Evolutionary conservation across 495 filamentous ascomycete genomes (phyloP), one percentile per base, ranked within the genome.

Genomic region (Glarea lozoyensis): DNA sequence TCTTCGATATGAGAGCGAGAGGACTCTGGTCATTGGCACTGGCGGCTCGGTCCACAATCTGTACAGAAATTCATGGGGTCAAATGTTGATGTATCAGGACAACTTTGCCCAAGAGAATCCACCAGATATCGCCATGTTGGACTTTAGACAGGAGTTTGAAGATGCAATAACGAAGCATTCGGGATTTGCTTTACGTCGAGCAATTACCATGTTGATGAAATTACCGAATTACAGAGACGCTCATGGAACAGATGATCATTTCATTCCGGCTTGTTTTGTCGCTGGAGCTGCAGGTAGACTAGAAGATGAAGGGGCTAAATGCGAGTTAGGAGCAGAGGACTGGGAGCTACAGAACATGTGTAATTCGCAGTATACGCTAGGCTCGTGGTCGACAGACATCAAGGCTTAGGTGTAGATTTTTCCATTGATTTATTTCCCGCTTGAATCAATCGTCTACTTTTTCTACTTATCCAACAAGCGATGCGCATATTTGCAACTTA

Each of bases 301-400:
- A 36, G 72, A 73, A 27, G 75, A 78, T 53, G 50, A 56, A 31
- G 68, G 63, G 4, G 53, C 49, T 2, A 43, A 55, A 17, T 65
- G 62, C 0, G 53, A 58, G 10, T 32, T 79, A 48, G 66, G 57
- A 10, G 78, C 76, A 0, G 75, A 82, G 60, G 69, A 65, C 43
- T 80, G 76, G 76, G 78, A 82, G 59, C 56, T 80, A 58, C 69
- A 64, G 17, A 78, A 81, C 52, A 79, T 79, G 76, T 79, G 74
- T 53, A 80, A 79, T 56, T 68, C 64, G 44, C 73, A 79, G 56
- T 78, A 72, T 57, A 76, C 68, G 0, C 33, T 67, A 17, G 67
- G 67, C 2, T n/a, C 18, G 16, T 56, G 50, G 49, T 23, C 18
- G 46, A 24, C 10, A 13, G 10, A n/a, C n/a, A n/a, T n/a, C n/a